Conservation (phyloP, 768 basidiomycete species). For the Rhizopogon rudus region DNA sequence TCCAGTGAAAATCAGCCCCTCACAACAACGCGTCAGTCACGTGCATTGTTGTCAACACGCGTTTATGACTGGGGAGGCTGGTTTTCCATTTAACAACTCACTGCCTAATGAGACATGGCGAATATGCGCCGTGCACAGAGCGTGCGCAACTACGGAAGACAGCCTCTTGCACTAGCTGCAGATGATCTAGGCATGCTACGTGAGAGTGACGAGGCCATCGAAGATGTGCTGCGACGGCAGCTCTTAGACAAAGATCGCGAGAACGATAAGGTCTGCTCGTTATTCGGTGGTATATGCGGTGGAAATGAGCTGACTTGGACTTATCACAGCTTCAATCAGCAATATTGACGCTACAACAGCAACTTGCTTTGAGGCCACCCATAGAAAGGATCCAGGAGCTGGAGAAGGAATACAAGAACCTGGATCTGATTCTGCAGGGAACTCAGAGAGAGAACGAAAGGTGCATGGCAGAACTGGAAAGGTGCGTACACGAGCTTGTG, state of each 20-base stretch:
- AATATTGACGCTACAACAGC: constrained; percentile 57
- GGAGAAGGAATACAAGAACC: constrained; percentile 67
- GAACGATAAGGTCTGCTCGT: constrained; percentile 52
- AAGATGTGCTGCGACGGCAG: constrained; percentile 59
- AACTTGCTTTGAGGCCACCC: constrained; percentile 64
- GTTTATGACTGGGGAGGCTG: background rate
- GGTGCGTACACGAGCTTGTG: constrained; percentile 34
- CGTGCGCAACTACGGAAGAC: constrained; percentile 46
- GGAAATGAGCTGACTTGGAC: background rate
- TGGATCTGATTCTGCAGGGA: constrained; percentile 72
- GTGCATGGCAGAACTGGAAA: constrained; percentile 76
- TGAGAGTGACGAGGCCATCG: constrained; percentile 54
- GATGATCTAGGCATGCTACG: constrained; percentile 59
- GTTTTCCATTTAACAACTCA: background rate
- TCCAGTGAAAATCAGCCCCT: background rate
- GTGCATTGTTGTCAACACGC: background rate
- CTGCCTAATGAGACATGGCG: background rate
- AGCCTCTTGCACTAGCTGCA: constrained; percentile 33
- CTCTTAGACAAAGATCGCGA: constrained; percentile 66
- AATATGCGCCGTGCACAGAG: constrained; percentile 62
- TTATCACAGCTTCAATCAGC: constrained; percentile 51
- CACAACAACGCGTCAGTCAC: background rate
- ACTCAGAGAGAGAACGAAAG: constrained; percentile 85
- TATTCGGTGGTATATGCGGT: background rate
- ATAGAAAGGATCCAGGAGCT: constrained; percentile 60